Conservation (phyloP, 441 rosid genomes). For the Erysimum pusillum region DNA sequence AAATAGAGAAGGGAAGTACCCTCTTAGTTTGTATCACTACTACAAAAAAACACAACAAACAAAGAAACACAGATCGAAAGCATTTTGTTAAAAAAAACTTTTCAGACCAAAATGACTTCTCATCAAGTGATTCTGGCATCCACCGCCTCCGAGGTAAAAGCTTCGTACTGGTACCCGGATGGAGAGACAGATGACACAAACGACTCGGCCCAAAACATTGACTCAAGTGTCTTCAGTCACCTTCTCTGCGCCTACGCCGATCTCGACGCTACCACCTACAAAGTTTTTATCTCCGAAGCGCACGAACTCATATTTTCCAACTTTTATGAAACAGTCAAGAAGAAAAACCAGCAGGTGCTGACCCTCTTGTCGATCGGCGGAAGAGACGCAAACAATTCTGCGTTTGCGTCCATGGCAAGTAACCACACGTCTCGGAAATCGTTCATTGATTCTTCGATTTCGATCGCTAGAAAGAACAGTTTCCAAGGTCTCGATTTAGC, state of each 20-base stretch:
- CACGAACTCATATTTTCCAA: slow-evolving; percentile 22
- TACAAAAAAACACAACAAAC: neutral
- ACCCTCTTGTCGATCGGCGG: slow-evolving; percentile 52
- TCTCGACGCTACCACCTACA: slow-evolving; percentile 45
- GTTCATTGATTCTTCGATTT: slow-evolving; percentile 55
- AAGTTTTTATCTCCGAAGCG: neutral
- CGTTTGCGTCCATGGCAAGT: slow-evolving; percentile 53
- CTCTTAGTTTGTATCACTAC: neutral
- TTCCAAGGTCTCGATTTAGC: slow-evolving; percentile 55
- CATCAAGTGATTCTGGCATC: neutral
- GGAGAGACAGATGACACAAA: neutral
- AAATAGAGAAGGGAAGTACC: neutral
- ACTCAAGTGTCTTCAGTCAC: slow-evolving; percentile 52
- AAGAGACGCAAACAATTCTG: slow-evolving; percentile 23
- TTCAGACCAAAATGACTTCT: neutral
- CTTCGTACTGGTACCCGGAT: slow-evolving; percentile 46
- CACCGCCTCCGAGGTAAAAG: slow-evolving; percentile 31
- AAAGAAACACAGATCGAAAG: neutral
- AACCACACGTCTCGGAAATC: slow-evolving; percentile 39
- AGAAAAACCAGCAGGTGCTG: slow-evolving; percentile 46
- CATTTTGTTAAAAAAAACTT: neutral
- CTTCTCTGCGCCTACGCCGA: slow-evolving; percentile 45
- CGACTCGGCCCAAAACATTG: slow-evolving; percentile 3
- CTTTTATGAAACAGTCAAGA: slow-evolving; percentile 35
- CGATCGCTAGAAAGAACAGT: slow-evolving; percentile 50